Base-by-base conservation (phyloP, 2,329 filamentous ascomycete genomes). In the Exserohilum turcica region DNA sequence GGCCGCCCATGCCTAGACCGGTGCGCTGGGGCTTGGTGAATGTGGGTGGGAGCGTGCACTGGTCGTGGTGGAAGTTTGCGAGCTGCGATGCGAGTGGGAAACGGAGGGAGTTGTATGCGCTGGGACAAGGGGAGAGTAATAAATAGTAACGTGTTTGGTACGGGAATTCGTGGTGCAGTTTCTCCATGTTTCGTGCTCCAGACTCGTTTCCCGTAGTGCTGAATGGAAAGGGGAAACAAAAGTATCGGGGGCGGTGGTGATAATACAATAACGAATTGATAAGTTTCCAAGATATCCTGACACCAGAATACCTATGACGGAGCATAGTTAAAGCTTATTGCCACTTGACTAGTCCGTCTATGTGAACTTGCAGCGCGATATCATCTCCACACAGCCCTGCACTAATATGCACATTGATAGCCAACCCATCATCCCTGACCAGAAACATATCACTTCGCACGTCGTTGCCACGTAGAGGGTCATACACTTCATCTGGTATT, bases 1-100 rank as follows among this genome's bases (percentile, higher is more conserved):
- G 85, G 85, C 86, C 86, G 38, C 84, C 85, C 0, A 87, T 88
- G 76, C 85, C 85, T 1, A 78, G 76, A 5, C 80, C 82, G 3
- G 78, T 87, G 54, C 78, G 80, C 49, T 88, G 84, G 84, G 80
- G 80, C 0, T 63, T 88, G 56, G 77, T 82, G 31, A 86, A 86
- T 61, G 70, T 87, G 37, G 83, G 77, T 1, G 84, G 84, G 2
- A 77, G 81, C 31, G 82, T 79, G 71, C 78, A 86, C 60, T 79
- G 78, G 31, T 76, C 78, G 2, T 82, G 81, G 79, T 88, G 86
- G 85, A 85, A 80, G 74, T 89, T 87, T 76, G 78, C 84, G 28
- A 87, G 84, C 63, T 88, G 85, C 62, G 80, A 84, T 62, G 72
- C 76, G 3, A 66, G 73, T 0, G 84, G 84, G 2, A 72, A 74